A percentile compares a stretch with the other conserved stretches of the same genome.
These are phyloP conservation scores for Pyrenochaeta sp. DNA, from an alignment of 2,329 filamentous ascomycete species.

Conservation along the genomic window DNA sequence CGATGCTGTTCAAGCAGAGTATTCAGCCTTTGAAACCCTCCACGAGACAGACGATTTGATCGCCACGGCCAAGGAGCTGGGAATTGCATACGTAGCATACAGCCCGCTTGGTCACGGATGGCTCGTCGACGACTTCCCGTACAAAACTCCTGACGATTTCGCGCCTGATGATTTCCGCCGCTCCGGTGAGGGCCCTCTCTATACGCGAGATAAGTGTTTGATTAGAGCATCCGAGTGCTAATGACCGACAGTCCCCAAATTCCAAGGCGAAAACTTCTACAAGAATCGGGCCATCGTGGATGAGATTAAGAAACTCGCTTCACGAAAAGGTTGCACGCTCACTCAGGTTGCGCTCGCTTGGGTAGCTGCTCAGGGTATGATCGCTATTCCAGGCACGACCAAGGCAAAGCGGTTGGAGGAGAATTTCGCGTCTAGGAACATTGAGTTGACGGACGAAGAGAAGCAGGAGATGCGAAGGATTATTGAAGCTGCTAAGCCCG, in stretches of 20 bases:
- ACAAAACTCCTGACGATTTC: conserved; percentile 55
- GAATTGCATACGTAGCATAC: conserved; percentile 45
- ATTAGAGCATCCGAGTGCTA: neutral
- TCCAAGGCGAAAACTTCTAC: conserved; percentile 48
- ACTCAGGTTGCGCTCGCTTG: conserved; percentile 62
- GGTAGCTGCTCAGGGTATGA: conserved; percentile 45
- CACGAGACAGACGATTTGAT: conserved; percentile 52
- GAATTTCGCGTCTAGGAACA: conserved; percentile 17
- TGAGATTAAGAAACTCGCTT: conserved; percentile 34
- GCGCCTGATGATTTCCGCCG: conserved; percentile 42
- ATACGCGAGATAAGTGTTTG: neutral
- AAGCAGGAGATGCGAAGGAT: conserved; percentile 13
- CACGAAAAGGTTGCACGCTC: conserved; percentile 61
- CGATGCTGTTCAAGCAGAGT: conserved; percentile 59
- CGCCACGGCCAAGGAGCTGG: conserved; percentile 50
- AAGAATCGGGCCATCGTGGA: conserved; percentile 42
- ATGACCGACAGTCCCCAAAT: conserved; percentile 46
- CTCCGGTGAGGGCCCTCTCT: neutral
- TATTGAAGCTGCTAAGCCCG: conserved; percentile 48
- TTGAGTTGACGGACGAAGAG: conserved; percentile 22
- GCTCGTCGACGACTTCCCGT: conserved; percentile 32
- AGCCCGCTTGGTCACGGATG: conserved; percentile 44
- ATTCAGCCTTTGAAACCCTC: conserved; percentile 56
- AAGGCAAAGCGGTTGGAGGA: conserved; percentile 15
- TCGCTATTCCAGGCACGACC: conserved; percentile 63